Percentiles rank a stretch among this genome's conserved stretches.
Conservation (phyloP, 106 monocot species). For the Ottelia alismoides region DNA sequence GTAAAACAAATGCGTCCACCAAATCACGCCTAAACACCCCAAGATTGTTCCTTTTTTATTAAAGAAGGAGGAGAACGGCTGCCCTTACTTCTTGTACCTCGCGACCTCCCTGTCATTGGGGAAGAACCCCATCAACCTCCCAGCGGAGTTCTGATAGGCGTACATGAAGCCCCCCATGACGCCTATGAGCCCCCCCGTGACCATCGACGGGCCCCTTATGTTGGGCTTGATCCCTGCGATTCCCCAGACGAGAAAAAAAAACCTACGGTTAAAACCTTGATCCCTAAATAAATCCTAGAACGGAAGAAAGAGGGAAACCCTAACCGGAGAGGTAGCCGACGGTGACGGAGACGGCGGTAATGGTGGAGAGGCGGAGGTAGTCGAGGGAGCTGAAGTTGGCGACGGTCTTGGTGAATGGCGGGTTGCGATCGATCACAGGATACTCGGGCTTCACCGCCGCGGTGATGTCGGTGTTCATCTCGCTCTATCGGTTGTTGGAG, state of each 20-base stretch:
- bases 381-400: constrained; percentile 90
- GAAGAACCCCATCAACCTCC: constrained; percentile 97
- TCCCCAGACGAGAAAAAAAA: no score
- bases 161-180: constrained; percentile 99
- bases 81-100: constrained; percentile 59
- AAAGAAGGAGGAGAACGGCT: no score
- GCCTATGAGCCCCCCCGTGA: constrained; percentile 93
- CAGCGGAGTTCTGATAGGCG: constrained; percentile 99
- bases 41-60: neutral
- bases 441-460: constrained; percentile 92
- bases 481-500: no score
- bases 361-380: constrained; percentile 90
- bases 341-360: constrained; percentile 94
- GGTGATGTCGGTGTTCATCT: constrained; percentile 97
- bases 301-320: neutral
- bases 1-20: no score
- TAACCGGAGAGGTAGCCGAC: constrained; percentile 98
- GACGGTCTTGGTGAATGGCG: constrained; percentile 84
- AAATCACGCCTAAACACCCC: no score
- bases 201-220: constrained; percentile 94
- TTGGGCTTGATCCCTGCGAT: constrained; percentile 77
- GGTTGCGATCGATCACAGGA: constrained; percentile 93
- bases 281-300: constrained; percentile 8
- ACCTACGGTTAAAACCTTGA: no score
- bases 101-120: constrained; percentile 90